Base-by-base conservation (phyloP, 306 rosid genomes). In the Abrus pulchellus region DNA sequence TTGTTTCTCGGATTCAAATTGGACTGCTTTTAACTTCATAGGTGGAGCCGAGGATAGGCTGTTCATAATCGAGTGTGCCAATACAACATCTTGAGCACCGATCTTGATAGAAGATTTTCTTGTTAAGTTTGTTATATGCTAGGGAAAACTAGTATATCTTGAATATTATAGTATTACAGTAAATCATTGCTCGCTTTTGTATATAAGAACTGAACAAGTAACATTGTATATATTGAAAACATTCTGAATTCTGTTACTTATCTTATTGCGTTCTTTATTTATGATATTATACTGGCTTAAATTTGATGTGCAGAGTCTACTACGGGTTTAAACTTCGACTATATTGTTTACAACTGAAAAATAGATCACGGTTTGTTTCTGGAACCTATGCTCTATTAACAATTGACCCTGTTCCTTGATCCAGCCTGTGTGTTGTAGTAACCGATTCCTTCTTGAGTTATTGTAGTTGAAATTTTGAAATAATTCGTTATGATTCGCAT, bases 41-140 rank as follows among this genome's bases (percentile, higher is more conserved):
- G 72, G 68, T 7, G 9, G 36, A 78, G 71, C 82, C 9, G 57
- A 29, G 29, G 80, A 34, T 54, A 83, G 69, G 80, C 30, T 57
- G 30, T 47, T 13, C 55, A 27, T 32, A 82, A 72, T 45, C 3
- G 32, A 60, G 6, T 68, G 56, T 43, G 12, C 52, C 28, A 53
- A 10, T 57, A 8, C 38, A 9, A 49, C 60, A 7, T 43, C 7
- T 29, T 74, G 76, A 48, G 43, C 74, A n/a, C 63, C 72, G 56
- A 38, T 41, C 29, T 59, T 38, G 56, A 43, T 44, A 28, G 33
- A 20, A 52, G 48, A 56, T 62, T 75, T 68, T 64, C 20, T 20
- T 20, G 20, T 20, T 20, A 20, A 20, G 20, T 20, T 2, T 78
- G 52, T 48, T 13, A 10, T 47, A 41, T 10, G 34, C 11, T 1